Evolutionary conservation across 2,329 filamentous ascomycete species (phyloP), one percentile per base, ranked within the genome.

Genomic region (Chaetomium strumarium): DNA sequence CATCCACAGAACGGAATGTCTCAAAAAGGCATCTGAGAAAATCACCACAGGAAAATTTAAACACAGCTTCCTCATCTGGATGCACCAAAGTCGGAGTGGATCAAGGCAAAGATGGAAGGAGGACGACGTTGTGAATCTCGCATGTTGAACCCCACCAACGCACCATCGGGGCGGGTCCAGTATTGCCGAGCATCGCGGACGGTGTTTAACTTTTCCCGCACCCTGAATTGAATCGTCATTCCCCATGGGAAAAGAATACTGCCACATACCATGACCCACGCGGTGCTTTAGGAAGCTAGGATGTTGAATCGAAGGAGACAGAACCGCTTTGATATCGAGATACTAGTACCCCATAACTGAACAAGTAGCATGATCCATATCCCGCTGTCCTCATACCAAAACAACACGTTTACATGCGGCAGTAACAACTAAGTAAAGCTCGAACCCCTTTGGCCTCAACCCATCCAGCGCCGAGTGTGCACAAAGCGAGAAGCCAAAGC

Each of bases 11-110:
- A 49, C 12, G 17, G 30, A 6, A 29, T 7, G 7, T 10, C 29
- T 24, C 19, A 49, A 55, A 55, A 33, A 50, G 49, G 49, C 48
- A 55, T 49, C 36, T 43, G 39, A n/a, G 13, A 44, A 37, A 24
- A 4, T 24, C 8, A n/a, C 12, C 33, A 14, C 10, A 16, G 2
- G 14, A 33, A 36, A 30, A 12, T 30, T 5, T 33, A 34, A 42
- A 42, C 40, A 30, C 48, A 57, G 52, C 55, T 57, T 57, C 55
- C 47, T 8, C 19, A 49, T 55, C 41, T n/a, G 50, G 52, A 51
- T 42, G 24, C 24, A 24, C 24, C n/a, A 36, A 51, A 46, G 43
- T 29, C 51, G 13, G 41, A 41, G 30, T 46, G 13, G 41, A 16
- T 17, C 33, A 39, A 31, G 19, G 36, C 41, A 41, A 39, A 49